A percentile compares a stretch with the other conserved stretches of the same genome.
These are phyloP conservation scores for Hyaloperonospora brassicae DNA, from an alignment of 352 stramenopile genomes.

Conservation along the genomic window DNA sequence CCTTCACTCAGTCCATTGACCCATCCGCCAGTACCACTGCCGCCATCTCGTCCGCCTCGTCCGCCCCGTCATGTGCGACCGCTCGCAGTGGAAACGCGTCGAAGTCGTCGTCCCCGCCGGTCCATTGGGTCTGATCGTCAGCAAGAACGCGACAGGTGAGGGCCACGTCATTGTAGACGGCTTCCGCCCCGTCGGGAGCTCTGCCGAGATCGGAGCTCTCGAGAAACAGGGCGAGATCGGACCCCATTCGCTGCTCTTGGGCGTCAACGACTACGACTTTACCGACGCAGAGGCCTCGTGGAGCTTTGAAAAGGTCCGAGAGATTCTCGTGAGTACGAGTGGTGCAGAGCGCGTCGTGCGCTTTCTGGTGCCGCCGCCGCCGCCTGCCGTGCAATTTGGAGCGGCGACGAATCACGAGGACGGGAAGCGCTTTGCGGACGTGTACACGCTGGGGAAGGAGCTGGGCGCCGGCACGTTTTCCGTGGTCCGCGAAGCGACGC, in stretches of 20 bases:
- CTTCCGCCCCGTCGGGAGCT: constrained; percentile 50
- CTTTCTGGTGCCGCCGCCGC: constrained; percentile 49
- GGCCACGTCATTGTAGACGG: constrained; percentile 62
- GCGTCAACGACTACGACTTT: constrained; percentile 72
- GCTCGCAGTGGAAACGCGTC: constrained; percentile 38
- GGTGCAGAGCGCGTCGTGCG: constrained; percentile 44
- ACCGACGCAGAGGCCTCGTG: constrained; percentile 23
- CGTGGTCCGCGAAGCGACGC: constrained; percentile 55
- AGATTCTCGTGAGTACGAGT: constrained; percentile 64
- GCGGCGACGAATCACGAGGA: constrained; percentile 22
- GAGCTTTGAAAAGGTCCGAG: constrained; percentile 62
- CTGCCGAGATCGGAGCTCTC: constrained; percentile 36
- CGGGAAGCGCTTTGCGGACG: constrained; percentile 41
- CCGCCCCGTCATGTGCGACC: constrained; percentile 4
- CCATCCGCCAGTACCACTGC: no score
- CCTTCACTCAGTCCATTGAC: no score
- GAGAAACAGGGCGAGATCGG: constrained; percentile 34
- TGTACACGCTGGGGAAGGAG: constrained; percentile 64
- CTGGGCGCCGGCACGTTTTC: constrained; percentile 63
- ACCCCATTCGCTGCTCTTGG: constrained; percentile 42
- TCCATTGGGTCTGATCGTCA: constrained; percentile 71
- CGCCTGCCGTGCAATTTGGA: constrained; percentile 28
- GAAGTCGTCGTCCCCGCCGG: constrained; percentile 59
- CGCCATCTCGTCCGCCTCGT: no score
- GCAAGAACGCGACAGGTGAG: constrained; percentile 31